Base-by-base conservation (phyloP, 2,329 filamentous ascomycete genomes). In the Alternaria solani region DNA sequence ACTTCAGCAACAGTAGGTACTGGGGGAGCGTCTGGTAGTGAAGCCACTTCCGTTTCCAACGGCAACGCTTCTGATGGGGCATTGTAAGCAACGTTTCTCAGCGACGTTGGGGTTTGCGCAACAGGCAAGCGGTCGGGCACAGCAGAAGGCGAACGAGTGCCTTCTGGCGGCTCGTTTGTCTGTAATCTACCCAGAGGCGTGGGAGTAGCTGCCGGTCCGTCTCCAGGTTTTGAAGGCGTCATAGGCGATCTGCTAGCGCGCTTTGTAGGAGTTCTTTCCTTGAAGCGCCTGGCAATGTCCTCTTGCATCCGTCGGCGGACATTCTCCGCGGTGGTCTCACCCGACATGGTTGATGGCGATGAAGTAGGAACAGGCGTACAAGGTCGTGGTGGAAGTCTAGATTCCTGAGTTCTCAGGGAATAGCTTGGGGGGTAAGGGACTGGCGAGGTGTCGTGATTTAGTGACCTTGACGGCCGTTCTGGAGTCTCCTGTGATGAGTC, bases 71-170 rank as follows among this genome's bases (percentile, higher is more conserved):
- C 59, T 9, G 39, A 49, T 16, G 54, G 59, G 23, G 48, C 51
- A n/a, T 52, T 61, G 43, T 70, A 61, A 11, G 70, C 72, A 7
- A 74, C 62, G 16, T 66, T 72, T 18, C 74, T 62, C 16, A 78
- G 54, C 1, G 75, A 74, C 1, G 73, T 74, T 7, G 70, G 69
- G 23, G 49, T 62, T 55, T 67, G 68, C 20, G 63, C 62, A n/a
- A 55, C 55, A 34, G 73, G 70, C 9, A 65, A 63, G 7, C 63
- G 68, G 43, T 77, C 73, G 14, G 76, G 75, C 7, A 78, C 73
- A 7, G 71, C 71, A 6, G 76, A 78, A 3, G 76, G 75, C 6
- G 75, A 78, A 42, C 75, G 65, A 25, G 75, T 76, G 11, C 74
- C 73, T 52, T 69, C 67, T 26, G 64, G 41, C 8, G 52, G 49